Conservation (phyloP, 345 rosid species). For the Populus ilicifolia region DNA sequence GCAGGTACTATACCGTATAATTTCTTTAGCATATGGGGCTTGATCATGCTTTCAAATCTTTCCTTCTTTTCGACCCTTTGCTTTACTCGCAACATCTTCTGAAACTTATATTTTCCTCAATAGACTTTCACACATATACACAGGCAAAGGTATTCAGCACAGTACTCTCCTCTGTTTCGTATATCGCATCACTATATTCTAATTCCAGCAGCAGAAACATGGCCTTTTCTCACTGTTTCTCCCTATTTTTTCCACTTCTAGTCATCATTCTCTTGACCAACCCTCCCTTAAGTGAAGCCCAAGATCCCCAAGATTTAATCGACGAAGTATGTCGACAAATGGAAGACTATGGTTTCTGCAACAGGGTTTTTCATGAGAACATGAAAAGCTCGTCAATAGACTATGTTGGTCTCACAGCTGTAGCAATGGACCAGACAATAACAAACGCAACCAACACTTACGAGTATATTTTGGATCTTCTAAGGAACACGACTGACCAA, state of each 20-base stretch:
- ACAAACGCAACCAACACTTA: background rate
- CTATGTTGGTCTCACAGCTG: background rate
- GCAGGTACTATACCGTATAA: background rate
- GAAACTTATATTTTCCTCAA: background rate
- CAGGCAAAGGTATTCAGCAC: background rate
- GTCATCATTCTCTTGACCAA: background rate
- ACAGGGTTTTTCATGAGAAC: background rate
- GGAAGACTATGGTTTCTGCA: constrained; percentile 8
- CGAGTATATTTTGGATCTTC: background rate
- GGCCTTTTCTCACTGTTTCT: background rate
- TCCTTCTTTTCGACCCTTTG: background rate
- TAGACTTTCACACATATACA: background rate
- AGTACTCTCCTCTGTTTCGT: background rate
- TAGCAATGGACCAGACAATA: background rate
- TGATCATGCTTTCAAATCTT: background rate
- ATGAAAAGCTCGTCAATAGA: background rate
- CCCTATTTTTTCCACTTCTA: background rate
- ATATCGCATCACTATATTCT: background rate
- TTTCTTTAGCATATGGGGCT: background rate
- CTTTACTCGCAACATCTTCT: background rate
- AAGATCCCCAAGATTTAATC: background rate
- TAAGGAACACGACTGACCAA: background rate
- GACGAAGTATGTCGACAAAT: background rate
- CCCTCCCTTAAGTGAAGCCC: background rate
- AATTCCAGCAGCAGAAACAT: background rate